Evolutionary conservation across 192 early-diverging fungal species (phyloP), one percentile per base, ranked within the genome.

Genomic region (Umbelopsis vinacea): DNA sequence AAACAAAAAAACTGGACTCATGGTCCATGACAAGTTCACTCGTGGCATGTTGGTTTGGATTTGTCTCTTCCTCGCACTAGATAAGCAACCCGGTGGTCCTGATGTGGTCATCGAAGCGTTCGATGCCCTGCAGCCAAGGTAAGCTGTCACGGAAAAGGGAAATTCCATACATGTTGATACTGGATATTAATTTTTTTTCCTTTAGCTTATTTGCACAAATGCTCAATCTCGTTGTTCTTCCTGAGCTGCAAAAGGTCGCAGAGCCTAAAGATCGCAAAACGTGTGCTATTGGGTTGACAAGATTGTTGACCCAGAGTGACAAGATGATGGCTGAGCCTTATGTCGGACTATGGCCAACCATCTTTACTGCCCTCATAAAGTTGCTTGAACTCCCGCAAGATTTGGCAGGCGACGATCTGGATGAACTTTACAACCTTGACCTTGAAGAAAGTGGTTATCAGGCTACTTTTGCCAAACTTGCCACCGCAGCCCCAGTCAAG

Each of bases 371-470:
- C 3, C 52, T 93, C 17, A 63, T 91, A 21, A 73, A 79, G 22
- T 77, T 91, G 24, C 83, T 92, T 55, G 87, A 92, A 67, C 79
- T 85, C 3, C 89, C 91, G 3, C 82, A 82, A 52, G 82, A 80
- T 9, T 66, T 73, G 15, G 72, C 54, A 14, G 87, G 84, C 15
- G 82, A 89, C 23, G 79, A 82, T 23, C 83, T 86, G 46, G 88
- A 89, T 76, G 86, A 87, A 29, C 79, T 92, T 35, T 85, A 89
- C 66, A 82, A 85, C 40, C 80, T 90, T 2, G 95, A 96, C 78
- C 83, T 95, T 50, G 94, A 95, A 66, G 92, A 92, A 9, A 83
- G 87, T 0, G 93, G 94, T 15, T 95, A 95, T 72, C 92, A 95
- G 73, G 92, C 92, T 21, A 88, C 90, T 43, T 98, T 92, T 83